Evolutionary conservation across 2,329 filamentous ascomycete genomes (phyloP).

Genomic region (Pseudocercospora crystallina): DNA sequence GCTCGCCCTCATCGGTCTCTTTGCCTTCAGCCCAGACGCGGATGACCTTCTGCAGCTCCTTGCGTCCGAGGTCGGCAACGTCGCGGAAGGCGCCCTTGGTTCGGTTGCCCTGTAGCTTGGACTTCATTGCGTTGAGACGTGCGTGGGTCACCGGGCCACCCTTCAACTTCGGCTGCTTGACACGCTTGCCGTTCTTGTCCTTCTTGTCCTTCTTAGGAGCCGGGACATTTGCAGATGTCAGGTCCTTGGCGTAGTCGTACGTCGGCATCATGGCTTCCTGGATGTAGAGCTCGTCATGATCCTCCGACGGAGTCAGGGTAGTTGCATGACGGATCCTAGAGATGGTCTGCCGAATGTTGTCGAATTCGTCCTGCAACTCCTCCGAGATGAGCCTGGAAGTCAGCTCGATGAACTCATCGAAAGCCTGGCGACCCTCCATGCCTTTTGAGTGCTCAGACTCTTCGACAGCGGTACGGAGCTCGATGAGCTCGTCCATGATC

Average conservation of each 20-base stretch:
- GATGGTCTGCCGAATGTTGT: background rate
- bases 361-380: background rate
- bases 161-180: slow-evolving; percentile 1
- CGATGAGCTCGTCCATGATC: background rate
- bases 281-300: background rate
- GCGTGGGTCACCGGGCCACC: background rate
- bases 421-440: background rate
- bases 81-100: background rate
- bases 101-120: too few species aligned
- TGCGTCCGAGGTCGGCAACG: background rate
- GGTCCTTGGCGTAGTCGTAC: background rate
- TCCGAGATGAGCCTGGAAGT: background rate
- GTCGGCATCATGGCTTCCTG: background rate
- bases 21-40: background rate
- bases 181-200: background rate
- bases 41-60: background rate
- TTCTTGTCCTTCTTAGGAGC: background rate
- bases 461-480: background rate
- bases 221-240: background rate
- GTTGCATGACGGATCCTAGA: background rate
- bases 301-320: background rate
- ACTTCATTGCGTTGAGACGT: too few species aligned
- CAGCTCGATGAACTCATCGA: background rate
- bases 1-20: background rate
- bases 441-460: slow-evolving; percentile 2